These are phyloP conservation scores for Telopea speciosissima DNA, from an alignment of 177 flowering plant genomes.

Conservation along the genomic window DNA sequence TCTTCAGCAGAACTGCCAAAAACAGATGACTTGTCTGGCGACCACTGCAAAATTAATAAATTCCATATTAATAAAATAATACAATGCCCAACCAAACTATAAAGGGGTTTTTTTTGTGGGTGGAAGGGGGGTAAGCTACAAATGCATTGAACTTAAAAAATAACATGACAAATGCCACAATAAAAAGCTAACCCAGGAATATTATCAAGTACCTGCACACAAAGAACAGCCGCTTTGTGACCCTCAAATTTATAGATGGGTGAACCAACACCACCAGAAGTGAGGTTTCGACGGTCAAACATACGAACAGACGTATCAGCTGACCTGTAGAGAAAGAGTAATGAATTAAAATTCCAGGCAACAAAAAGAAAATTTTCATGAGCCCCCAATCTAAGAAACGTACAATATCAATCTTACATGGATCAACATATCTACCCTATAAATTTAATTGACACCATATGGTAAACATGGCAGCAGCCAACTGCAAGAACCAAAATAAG, in stretches of 20 bases:
- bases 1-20: slow-evolving; percentile 83
- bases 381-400: background rate
- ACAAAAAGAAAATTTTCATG: background rate
- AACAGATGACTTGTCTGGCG: slow-evolving; percentile 56
- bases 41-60: slow-evolving; percentile 46
- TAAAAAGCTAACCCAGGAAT: background rate
- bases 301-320: slow-evolving; percentile 78
- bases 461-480: background rate
- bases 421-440: background rate
- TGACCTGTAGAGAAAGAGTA: slow-evolving; percentile 42
- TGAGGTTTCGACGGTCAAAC: slow-evolving; percentile 90
- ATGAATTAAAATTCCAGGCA: background rate
- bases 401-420: background rate
- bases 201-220: slow-evolving; percentile 60
- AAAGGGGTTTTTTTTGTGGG: background rate
- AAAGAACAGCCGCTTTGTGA: slow-evolving; percentile 83
- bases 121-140: background rate
- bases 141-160: background rate
- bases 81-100: background rate
- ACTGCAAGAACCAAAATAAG: background rate
- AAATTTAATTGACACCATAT: background rate
- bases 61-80: background rate
- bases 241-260: slow-evolving; percentile 77
- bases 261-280: slow-evolving; percentile 63
- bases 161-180: background rate